These are phyloP conservation scores for Spatholobus suberectus DNA, from an alignment of 306 rosid species.

Conservation along the genomic window DNA sequence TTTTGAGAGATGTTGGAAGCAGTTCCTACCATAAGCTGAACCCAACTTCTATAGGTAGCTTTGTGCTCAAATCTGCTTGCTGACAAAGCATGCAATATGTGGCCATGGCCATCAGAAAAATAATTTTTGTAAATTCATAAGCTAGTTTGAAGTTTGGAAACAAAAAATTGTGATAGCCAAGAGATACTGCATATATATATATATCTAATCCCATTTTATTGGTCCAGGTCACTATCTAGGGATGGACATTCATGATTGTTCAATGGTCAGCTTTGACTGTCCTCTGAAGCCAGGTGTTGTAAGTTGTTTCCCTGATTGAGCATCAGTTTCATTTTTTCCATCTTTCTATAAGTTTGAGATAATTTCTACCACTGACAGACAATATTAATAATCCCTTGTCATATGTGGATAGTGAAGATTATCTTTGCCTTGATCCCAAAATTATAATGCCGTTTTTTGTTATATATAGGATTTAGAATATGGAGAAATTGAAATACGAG, in stretches of 20 bases:
- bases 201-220: slow-evolving; percentile 30
- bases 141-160: slow-evolving; percentile 28
- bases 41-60: slow-evolving; percentile 92
- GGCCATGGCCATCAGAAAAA: slow-evolving; percentile 11
- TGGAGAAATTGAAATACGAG: background rate
- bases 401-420: slow-evolving; percentile 7
- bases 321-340: slow-evolving; percentile 26
- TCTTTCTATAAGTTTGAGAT: slow-evolving; percentile 34
- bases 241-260: slow-evolving; percentile 93
- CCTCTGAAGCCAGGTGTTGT: slow-evolving; percentile 94
- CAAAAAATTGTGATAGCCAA: slow-evolving; percentile 6
- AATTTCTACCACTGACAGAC: background rate
- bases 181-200: slow-evolving; percentile 7
- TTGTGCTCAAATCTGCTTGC: slow-evolving; percentile 21
- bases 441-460: background rate
- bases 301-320: slow-evolving; percentile 60
- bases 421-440: background rate
- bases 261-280: slow-evolving; percentile 63
- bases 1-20: slow-evolving; percentile 64
- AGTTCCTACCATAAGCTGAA: slow-evolving; percentile 77
- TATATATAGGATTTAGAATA: background rate
- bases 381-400: background rate
- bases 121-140: background rate
- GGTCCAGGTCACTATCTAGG: slow-evolving; percentile 91
- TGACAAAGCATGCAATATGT: slow-evolving; percentile 1